Base-by-base conservation (phyloP, 768 basidiomycete species). In the Russula foetens region DNA sequence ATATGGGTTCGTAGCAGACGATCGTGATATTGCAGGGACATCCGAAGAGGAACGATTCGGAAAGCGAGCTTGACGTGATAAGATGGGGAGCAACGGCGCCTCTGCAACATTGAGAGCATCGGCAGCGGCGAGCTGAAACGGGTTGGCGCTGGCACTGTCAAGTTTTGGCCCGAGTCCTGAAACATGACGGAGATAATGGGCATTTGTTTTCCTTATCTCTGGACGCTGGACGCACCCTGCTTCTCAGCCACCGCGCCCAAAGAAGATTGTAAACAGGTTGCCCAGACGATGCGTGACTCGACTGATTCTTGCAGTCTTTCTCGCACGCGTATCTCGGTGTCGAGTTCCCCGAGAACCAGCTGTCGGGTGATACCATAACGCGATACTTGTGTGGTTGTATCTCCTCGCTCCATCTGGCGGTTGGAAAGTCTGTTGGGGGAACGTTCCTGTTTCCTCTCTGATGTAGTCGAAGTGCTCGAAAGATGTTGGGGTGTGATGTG, bases 271-370 rank as follows among this genome's bases (percentile, higher is more conserved):
- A 60, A 79, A 65, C n/a, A 74, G 66, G 35, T 76, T 4, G 77
- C 77, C 79, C 79, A 80, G 41, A 75, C 73, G 17, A 81, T 71
- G 28, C 80, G 74, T 23, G 78, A 75, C 57, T 77, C 71, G 2
- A 78, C 69, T 11, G 77, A 75, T n/a, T 71, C 71, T 12, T 70
- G 69, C 47, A 81, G 69, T 23, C 77, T 72, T 57, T 75, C 66
- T 41, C 78, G 72, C 21, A 81, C 64, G 21, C 74, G 68, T 21
- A 81, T 71, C 59, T 81, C 79, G 39, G 79, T 66, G 63, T 75
- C 71, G 2, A 81, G 56, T 59, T 81, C 79, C 41, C 80, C 74
- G 9, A 72, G 63, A 15, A 74, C 49, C 1, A 74, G 49, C 50
- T 69, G 70, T 44, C 66, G 61, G 26, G 60, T 31, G 6, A 51